phyloP scores from a whole-genome alignment of 2,329 filamentous ascomycete genomes.

The Phialocephala sp. region DNA sequence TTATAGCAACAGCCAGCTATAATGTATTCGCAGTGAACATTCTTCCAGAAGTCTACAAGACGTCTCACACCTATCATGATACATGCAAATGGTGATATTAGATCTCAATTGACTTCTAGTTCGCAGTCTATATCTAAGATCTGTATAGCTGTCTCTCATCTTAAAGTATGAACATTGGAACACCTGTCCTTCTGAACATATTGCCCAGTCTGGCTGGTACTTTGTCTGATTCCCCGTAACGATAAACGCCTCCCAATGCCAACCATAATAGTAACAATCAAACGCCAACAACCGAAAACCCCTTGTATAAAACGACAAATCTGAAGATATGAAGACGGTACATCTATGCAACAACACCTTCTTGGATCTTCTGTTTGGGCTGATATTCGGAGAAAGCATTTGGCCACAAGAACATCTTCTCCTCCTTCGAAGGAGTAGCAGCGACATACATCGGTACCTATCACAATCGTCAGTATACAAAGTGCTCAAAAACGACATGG shows the following conservation, averaged over 20 bases:
- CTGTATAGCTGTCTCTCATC: background rate
- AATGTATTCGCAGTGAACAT: no score
- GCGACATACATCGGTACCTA: constrained; percentile 54
- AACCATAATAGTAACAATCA: constrained; percentile 1
- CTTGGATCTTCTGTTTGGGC: constrained; percentile 29
- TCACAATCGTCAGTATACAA: constrained; percentile 1
- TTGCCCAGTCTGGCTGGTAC: constrained; percentile 1
- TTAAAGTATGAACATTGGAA: constrained; percentile 2
- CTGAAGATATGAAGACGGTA: background rate
- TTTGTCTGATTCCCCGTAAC: background rate
- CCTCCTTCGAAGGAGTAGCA: constrained; percentile 59
- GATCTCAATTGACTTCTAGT: background rate
- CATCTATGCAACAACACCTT: constrained; percentile 33
- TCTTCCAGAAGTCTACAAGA: no score
- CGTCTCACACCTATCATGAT: background rate
- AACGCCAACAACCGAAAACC: constrained; percentile 1
- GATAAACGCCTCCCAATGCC: constrained; percentile 23
- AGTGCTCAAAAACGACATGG: background rate
- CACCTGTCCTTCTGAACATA: background rate
- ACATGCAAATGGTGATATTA: background rate
- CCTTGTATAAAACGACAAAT: background rate
- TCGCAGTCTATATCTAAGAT: constrained; percentile 7
- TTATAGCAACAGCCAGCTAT: no score
- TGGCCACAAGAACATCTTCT: constrained; percentile 68
- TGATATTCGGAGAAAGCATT: constrained; percentile 57